These are phyloP conservation scores for Sporodiniella umbellata DNA, from an alignment of 371 early-diverging fungal species.

Conservation along the genomic window DNA sequence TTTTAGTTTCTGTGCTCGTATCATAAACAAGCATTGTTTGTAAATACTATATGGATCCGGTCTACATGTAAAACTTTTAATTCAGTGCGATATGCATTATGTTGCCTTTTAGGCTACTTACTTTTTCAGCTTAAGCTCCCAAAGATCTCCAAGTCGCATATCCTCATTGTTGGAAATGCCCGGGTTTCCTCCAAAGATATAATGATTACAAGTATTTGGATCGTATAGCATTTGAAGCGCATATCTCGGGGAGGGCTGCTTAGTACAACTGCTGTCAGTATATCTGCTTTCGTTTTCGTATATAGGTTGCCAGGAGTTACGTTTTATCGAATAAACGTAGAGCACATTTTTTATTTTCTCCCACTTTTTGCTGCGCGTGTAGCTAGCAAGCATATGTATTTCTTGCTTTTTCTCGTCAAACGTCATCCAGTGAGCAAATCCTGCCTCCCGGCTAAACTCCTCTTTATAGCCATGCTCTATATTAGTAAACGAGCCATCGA, in stretches of 20 bases:
- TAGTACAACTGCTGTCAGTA: background rate
- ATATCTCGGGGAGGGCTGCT: slow-evolving; percentile 59
- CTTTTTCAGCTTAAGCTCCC: slow-evolving; percentile 73
- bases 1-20: slow-evolving; percentile 67
- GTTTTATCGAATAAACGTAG: slow-evolving; percentile 71
- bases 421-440: slow-evolving; percentile 85
- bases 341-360: slow-evolving; percentile 68
- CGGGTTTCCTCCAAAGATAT: slow-evolving; percentile 90
- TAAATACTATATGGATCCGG: slow-evolving; percentile 59
- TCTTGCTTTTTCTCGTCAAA: slow-evolving; percentile 75
- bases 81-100: no score
- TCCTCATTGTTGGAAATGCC: slow-evolving; percentile 53
- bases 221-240: slow-evolving; percentile 88
- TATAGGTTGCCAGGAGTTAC: slow-evolving; percentile 70
- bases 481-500: slow-evolving; percentile 69
- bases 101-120: no score
- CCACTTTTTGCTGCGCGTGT: slow-evolving; percentile 22
- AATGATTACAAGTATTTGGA: slow-evolving; percentile 53
- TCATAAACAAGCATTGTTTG: slow-evolving; percentile 54
- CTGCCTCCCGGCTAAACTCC: slow-evolving; percentile 71
- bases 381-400: slow-evolving; percentile 78
- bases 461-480: slow-evolving; percentile 68
- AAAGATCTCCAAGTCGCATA: slow-evolving; percentile 80
- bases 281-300: slow-evolving; percentile 66
- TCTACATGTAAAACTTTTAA: slow-evolving; percentile 40